A percentile compares a stretch with the other conserved stretches of the same genome.
Conservation (phyloP, 2,329 filamentous ascomycete genomes). For the Coniochaeta prunicola region DNA sequence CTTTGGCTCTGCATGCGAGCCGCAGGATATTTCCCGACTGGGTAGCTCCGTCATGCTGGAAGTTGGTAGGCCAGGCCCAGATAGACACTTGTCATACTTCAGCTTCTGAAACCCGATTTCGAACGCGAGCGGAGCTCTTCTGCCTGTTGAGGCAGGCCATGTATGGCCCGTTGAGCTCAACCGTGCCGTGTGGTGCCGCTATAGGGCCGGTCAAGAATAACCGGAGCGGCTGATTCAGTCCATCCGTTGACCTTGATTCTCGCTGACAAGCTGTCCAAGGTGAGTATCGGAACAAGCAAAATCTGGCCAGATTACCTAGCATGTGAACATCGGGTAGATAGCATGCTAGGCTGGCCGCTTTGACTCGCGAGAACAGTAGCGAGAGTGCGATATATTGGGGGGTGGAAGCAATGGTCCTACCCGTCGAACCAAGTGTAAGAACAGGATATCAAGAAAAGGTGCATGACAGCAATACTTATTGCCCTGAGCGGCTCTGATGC, state of each 20-base stretch:
- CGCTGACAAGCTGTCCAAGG: background rate
- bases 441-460: background rate
- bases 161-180: background rate
- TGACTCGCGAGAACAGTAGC: background rate
- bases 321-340: background rate
- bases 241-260: background rate
- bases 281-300: background rate
- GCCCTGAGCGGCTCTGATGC: background rate
- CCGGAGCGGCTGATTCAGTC: constrained; percentile 14
- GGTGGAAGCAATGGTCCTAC: background rate
- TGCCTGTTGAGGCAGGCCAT: background rate
- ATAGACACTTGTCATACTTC: background rate
- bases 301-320: background rate
- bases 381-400: background rate
- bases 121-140: background rate
- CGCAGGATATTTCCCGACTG: background rate
- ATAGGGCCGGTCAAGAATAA: constrained; percentile 12
- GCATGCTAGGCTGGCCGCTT: background rate
- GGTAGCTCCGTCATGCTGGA: background rate
- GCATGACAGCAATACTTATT: background rate
- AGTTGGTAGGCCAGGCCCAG: background rate
- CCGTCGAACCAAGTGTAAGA: background rate
- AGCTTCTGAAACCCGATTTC: background rate
- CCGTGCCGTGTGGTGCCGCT: constrained; percentile 5
- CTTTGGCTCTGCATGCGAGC: background rate